Base-by-base conservation (phyloP, 768 basidiomycete species). In the Neoboletus subvelutipes region DNA sequence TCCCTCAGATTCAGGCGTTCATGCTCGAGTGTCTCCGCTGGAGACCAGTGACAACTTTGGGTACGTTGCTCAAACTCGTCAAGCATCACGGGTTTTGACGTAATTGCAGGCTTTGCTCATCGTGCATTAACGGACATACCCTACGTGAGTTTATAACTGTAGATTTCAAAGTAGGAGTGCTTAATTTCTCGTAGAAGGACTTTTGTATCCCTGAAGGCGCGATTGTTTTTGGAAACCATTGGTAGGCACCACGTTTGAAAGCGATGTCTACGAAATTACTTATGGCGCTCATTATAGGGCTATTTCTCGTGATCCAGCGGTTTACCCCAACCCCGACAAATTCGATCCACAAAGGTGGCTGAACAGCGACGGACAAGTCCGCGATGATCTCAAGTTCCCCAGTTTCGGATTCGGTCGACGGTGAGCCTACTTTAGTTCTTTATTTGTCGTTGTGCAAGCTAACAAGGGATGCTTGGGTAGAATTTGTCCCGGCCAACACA, bases 281-380 rank as follows among this genome's bases (percentile, higher is more conserved):
- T 4, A 67, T 26, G 46, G 6, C 7, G 12, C 2, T 26, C 17
- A 3, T n/a, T 43, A n/a, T 47, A 79, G 79, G 82, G 77, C 81
- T 1, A 78, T 86, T 31, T 80, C 80, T 3, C 79, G 83, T 31
- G 85, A 87, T 58, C 81, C 86, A 0, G 67, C 59, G 4, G 73
- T 77, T n/a, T 87, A 83, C 68, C 80, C 81, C 5, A 76, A 87
- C 42, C 85, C 85, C 9, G 82, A 87, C 51, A 60, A 53, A 28
- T 87, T 87, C 62, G 71, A 82, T 42, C 85, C 85, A 1, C 77
- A 81, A 59, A 73, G 85, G 37, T 88, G 85, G 85, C 52, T 85
- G 26, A 47, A 56, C 45, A 54, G n/a, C 17, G 55, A 71, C 0
- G 71, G 71, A 29, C 71, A 77, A 9, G 52, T 86, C 18, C 74